phyloP scores from a whole-genome alignment of 108 stramenopile genomes.

The Pseudonitzschia pungens region DNA sequence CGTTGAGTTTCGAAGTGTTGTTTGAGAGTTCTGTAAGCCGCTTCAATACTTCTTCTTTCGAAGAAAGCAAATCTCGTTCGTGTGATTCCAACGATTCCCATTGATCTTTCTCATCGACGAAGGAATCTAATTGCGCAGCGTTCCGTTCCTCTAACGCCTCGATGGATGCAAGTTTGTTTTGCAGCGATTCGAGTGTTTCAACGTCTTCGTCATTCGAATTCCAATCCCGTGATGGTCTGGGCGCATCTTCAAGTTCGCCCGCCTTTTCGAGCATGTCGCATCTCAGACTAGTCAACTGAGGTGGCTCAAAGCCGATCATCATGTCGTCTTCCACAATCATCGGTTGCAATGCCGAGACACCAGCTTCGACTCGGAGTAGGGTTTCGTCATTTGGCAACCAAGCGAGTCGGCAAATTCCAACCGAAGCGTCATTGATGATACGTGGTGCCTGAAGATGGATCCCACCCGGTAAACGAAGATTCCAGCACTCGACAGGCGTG shows the following conservation, averaged over 20 bases:
- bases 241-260: constrained; percentile 62
- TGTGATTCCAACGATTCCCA: constrained; percentile 51
- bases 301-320: constrained; percentile 78
- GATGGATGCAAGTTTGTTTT: neutral
- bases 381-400: constrained; percentile 81
- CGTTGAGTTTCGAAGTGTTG: too few species aligned
- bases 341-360: constrained; percentile 73
- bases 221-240: constrained; percentile 23
- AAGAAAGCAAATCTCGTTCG: constrained; percentile 35
- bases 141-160: neutral
- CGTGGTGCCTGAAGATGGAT: constrained; percentile 74
- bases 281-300: constrained; percentile 70
- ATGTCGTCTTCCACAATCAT: constrained; percentile 63
- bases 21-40: neutral
- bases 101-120: constrained; percentile 55
- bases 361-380: constrained; percentile 76
- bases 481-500: constrained; percentile 63
- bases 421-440: constrained; percentile 52
- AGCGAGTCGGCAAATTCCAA: constrained; percentile 73
- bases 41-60: constrained; percentile 1
- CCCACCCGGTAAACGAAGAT: constrained; percentile 61
- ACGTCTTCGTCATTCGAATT: constrained; percentile 11
- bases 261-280: constrained; percentile 75
- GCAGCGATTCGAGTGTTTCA: neutral
- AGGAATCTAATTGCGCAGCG: neutral